phyloP scores from a whole-genome alignment of 306 rosid species.

The Carpinus viminea region DNA sequence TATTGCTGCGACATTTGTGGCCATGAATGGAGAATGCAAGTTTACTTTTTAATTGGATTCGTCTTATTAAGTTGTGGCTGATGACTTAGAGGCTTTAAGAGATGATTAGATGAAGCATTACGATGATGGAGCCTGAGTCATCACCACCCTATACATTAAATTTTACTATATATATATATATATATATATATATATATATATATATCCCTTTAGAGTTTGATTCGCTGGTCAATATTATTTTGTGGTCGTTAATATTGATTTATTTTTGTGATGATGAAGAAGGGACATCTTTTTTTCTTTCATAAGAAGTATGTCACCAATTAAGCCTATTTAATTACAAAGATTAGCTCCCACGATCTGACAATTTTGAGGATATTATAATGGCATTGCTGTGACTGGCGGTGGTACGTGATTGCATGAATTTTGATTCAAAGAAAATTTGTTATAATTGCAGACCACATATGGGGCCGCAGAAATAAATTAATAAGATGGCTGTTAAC shows the following conservation, averaged over 20 bases:
- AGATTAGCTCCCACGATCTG: neutral
- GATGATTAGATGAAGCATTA: neutral
- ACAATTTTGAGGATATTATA: neutral
- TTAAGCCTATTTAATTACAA: neutral
- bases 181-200: too few species aligned
- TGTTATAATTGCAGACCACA: neutral
- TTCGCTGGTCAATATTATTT: neutral
- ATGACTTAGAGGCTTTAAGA: neutral
- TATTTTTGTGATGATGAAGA: neutral
- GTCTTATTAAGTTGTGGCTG: neutral
- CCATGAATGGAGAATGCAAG: too few species aligned
- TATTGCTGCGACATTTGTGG: neutral
- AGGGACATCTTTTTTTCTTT: neutral
- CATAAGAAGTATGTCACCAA: neutral
- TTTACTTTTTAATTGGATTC: neutral
- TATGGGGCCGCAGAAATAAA: neutral
- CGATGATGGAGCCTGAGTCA: slow-evolving; percentile 46
- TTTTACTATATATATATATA: too few species aligned
- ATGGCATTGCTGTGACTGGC: neutral
- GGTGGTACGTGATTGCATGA: neutral
- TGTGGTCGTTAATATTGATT: neutral
- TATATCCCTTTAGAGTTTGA: too few species aligned
- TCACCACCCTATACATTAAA: neutral
- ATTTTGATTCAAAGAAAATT: neutral
- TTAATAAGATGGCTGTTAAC: neutral